Percentiles rank a stretch among this genome's conserved stretches.
Conservation (phyloP, 2,329 filamentous ascomycete species). For the Aspergillus costaricaensis region DNA sequence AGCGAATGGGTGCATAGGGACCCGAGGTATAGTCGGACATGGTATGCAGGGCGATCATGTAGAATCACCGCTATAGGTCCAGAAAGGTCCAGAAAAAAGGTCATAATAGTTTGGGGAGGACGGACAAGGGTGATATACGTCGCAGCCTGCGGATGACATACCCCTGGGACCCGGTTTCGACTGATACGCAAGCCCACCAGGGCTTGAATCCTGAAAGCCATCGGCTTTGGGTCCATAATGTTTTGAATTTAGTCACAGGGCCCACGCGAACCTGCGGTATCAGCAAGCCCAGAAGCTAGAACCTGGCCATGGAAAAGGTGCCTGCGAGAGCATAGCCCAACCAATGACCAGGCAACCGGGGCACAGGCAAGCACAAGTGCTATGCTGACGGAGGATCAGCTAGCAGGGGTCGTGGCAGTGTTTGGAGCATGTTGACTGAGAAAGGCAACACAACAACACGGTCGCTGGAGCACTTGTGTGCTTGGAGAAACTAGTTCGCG, state of each 20-base stretch:
- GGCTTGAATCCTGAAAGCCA: neutral
- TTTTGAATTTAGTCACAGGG: conserved; percentile 2
- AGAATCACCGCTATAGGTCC: neutral
- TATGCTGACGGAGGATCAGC: neutral
- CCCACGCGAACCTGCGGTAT: neutral
- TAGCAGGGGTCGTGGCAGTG: conserved; percentile 4
- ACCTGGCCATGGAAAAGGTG: neutral
- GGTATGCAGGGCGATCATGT: conserved; percentile 6
- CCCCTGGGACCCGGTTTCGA: neutral
- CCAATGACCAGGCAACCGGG: neutral
- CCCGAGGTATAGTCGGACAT: conserved; percentile 4
- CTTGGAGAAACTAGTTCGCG: conserved; percentile 6
- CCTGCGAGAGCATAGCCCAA: neutral
- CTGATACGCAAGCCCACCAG: conserved; percentile 1
- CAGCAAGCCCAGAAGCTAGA: neutral
- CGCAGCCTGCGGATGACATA: conserved; percentile 3
- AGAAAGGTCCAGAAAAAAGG: conserved; percentile 2
- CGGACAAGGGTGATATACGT: conserved; percentile 9
- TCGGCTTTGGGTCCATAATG: conserved; percentile 8
- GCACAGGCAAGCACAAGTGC: neutral
- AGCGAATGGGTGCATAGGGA: neutral
- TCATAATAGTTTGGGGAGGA: neutral
- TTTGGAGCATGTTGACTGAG: neutral
- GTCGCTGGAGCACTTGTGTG: neutral
- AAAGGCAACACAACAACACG: neutral